phyloP scores from a whole-genome alignment of 768 basidiomycete species.

The Exsudoporus frostii region DNA sequence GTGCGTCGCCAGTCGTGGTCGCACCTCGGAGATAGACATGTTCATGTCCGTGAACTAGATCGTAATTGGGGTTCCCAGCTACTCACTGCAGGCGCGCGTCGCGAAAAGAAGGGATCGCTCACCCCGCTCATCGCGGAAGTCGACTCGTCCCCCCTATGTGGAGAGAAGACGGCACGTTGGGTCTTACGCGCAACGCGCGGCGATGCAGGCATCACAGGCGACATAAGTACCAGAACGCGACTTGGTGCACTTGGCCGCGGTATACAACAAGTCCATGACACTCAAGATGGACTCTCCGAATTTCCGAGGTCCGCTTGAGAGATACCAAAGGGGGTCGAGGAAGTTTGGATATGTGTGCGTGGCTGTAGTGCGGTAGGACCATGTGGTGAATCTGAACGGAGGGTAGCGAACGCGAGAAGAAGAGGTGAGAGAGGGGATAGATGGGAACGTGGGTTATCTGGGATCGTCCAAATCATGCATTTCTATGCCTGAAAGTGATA shows the following conservation, averaged over 20 bases:
- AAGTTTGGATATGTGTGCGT: slow-evolving; percentile 23
- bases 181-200: neutral
- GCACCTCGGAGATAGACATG: slow-evolving; percentile 14
- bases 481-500: slow-evolving; percentile 37
- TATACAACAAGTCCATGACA: slow-evolving; percentile 59
- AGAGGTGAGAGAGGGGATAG: slow-evolving; percentile 58
- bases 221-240: slow-evolving; percentile 24
- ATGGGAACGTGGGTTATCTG: slow-evolving; percentile 39
- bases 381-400: slow-evolving; percentile 24
- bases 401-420: slow-evolving; percentile 56
- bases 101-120: slow-evolving; percentile 49
- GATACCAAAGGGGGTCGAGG: slow-evolving; percentile 29
- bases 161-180: slow-evolving; percentile 17
- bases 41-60: slow-evolving; percentile 1
- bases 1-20: slow-evolving; percentile 3
- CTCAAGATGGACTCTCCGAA: slow-evolving; percentile 57
- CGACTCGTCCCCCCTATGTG: slow-evolving; percentile 20
- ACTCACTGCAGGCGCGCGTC: slow-evolving; percentile 53
- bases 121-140: slow-evolving; percentile 24
- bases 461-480: slow-evolving; percentile 9
- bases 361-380: slow-evolving; percentile 16
- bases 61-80: slow-evolving; percentile 9
- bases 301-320: slow-evolving; percentile 49
- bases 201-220: slow-evolving; percentile 6
- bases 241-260: slow-evolving; percentile 41